Percentiles rank a stretch among this genome's conserved stretches.
These are phyloP conservation scores for Suillus brevipes DNA, from an alignment of 768 basidiomycete species.

Conservation along the genomic window DNA sequence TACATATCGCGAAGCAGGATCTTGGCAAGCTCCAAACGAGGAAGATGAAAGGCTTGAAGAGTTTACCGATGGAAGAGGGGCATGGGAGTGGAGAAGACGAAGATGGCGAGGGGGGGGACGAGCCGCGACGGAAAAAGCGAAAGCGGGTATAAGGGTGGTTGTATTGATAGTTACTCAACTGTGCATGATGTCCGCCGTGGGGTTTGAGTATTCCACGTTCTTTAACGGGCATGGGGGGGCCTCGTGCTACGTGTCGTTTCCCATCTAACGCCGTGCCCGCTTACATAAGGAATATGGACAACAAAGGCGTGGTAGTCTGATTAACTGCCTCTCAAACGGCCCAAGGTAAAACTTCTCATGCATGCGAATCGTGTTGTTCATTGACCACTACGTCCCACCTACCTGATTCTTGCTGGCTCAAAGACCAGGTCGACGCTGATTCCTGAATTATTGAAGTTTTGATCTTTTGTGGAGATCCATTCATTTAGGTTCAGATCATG, in stretches of 20 bases:
- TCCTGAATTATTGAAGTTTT: slow-evolving; percentile 4
- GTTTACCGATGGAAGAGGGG: slow-evolving; percentile 26
- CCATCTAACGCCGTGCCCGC: slow-evolving; percentile 2
- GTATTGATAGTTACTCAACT: slow-evolving; percentile 13
- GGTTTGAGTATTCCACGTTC: background rate
- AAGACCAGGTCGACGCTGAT: background rate
- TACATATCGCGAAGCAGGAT: slow-evolving; percentile 91
- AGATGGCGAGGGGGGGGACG: slow-evolving; percentile 7
- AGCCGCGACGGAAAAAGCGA: slow-evolving; percentile 16
- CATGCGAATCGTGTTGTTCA: slow-evolving; percentile 3
- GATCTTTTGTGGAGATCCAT: slow-evolving; percentile 4
- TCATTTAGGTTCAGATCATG: slow-evolving; percentile 9
- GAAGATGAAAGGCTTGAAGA: slow-evolving; percentile 94
- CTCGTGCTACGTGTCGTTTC: slow-evolving; percentile 10
- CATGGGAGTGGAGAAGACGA: too few relatives aligned
- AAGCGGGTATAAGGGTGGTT: slow-evolving; percentile 13
- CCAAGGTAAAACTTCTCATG: slow-evolving; percentile 23
- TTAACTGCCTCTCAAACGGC: background rate
- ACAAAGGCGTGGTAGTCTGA: slow-evolving; percentile 5
- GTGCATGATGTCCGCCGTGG: background rate
- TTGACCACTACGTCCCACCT: slow-evolving; percentile 14
- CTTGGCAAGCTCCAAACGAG: slow-evolving; percentile 81
- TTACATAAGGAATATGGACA: slow-evolving; percentile 21
- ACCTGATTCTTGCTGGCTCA: background rate
- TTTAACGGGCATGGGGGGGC: background rate